A percentile compares a stretch with the other conserved stretches of the same genome.
phyloP scores from a whole-genome alignment of 2,329 filamentous ascomycete species.

The Xylaria sp. region DNA sequence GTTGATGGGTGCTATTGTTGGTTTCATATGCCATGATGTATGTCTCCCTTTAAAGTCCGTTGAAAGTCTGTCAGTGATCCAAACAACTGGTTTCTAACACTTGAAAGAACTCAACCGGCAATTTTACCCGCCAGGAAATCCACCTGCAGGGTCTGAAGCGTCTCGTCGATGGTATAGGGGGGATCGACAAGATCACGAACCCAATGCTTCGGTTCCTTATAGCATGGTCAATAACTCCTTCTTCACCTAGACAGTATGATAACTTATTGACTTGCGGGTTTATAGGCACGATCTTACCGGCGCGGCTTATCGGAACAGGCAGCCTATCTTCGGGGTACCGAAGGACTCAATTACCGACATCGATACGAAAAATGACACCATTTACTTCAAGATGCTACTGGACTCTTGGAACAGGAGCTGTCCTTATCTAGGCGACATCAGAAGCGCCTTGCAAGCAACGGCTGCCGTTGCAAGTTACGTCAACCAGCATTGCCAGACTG shows the following conservation, averaged over 20 bases:
- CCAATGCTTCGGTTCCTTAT: slow-evolving; percentile 45
- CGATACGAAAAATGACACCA: slow-evolving; percentile 38
- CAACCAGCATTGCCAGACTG: slow-evolving; percentile 35
- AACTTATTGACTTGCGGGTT: neutral
- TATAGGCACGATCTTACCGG: slow-evolving; percentile 46
- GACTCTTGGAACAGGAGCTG: slow-evolving; percentile 41
- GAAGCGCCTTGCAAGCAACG: slow-evolving; percentile 41
- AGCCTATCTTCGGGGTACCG: slow-evolving; percentile 42
- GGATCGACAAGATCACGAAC: slow-evolving; percentile 41
- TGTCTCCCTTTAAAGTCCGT: neutral
- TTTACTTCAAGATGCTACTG: slow-evolving; percentile 42
- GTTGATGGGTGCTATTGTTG: slow-evolving; percentile 43
- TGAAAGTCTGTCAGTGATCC: neutral
- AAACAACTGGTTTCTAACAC: slow-evolving; percentile 13
- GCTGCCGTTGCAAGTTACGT: slow-evolving; percentile 46
- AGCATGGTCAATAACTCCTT: slow-evolving; percentile 41
- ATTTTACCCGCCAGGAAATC: slow-evolving; percentile 43
- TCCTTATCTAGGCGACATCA: slow-evolving; percentile 43
- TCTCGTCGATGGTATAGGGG: slow-evolving; percentile 43
- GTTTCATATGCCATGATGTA: slow-evolving; percentile 47
- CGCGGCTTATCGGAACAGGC: slow-evolving; percentile 43
- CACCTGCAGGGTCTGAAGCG: slow-evolving; percentile 46
- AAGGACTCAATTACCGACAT: slow-evolving; percentile 37
- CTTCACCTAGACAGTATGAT: too few species aligned
- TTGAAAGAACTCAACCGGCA: slow-evolving; percentile 39